Base-by-base conservation (phyloP, 495 filamentous ascomycete species). In the Penicillium silybi region DNA sequence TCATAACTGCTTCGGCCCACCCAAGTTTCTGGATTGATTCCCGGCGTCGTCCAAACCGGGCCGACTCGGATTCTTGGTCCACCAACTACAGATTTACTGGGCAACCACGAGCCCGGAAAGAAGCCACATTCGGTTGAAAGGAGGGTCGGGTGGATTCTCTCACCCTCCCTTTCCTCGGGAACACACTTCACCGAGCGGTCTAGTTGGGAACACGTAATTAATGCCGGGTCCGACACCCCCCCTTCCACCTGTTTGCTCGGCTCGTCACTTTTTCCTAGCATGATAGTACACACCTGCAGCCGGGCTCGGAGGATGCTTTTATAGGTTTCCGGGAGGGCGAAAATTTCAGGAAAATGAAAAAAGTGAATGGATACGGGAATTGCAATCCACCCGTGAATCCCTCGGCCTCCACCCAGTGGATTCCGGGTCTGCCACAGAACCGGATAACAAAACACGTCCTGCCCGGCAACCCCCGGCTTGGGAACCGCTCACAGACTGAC, bases 41-140 rank as follows among this genome's bases (percentile, higher is more conserved):
- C 60, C 63, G 63, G 60, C 52, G 57, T 52, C 44, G 35, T 49
- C 60, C 49, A 63, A 64, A 61, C 53, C 63, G 63, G 63, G 60
- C 63, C 63, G 63, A 66, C 41, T 66, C 63, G 63, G 63, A 66
- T 64, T 66, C 52, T 57, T 58, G 54, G 39, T 54, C 61, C 61
- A 66, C 63, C 54, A 66, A 40, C 50, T 37, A 49, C 40, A 39
- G 48, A 50, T 41, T 61, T 44, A 65, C 63, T 63, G 63, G 63
- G 54, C 60, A 57, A 61, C 59, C 56, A 26, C n/a, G n/a, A n/a
- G n/a, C n/a, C n/a, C n/a, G n/a, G n/a, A n/a, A n/a, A n/a, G n/a
- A n/a, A n/a, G 19, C 29, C 32, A 46, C 15, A 35, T 55, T 45
- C 60, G 57, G 60, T 32, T 56, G 51, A 60, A 56, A 48, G 57